Percentiles rank a stretch among this genome's conserved stretches.
Conservation (phyloP, 352 stramenopile species). For the Phytophthora cactorum region DNA sequence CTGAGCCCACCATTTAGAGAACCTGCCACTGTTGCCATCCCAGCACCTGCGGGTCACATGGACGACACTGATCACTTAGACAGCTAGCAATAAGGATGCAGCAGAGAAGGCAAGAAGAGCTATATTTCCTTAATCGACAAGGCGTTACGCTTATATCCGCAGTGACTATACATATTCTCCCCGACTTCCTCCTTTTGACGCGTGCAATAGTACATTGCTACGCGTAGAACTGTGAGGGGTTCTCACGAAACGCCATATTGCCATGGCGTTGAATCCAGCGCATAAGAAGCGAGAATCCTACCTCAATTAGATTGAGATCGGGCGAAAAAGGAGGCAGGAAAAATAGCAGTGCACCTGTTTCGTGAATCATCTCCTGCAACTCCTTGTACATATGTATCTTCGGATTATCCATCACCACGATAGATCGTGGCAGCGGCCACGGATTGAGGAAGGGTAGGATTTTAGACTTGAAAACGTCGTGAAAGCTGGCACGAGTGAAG, state of each 20-base stretch:
- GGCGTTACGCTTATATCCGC: too few relatives aligned
- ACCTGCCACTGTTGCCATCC: too few relatives aligned
- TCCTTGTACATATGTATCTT: constrained; percentile 14
- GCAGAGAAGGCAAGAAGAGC: too few relatives aligned
- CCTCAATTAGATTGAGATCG: constrained; percentile 17
- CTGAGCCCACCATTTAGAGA: too few relatives aligned
- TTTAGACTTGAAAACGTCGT: neutral
- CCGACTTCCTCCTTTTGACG: neutral
- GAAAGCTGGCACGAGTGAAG: neutral
- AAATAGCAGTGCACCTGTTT: constrained; percentile 5
- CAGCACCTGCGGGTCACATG: too few relatives aligned
- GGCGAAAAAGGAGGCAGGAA: constrained; percentile 6
- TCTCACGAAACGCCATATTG: constrained; percentile 1
- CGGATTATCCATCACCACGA: constrained; percentile 15
- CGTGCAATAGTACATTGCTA: neutral
- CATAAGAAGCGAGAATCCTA: constrained; percentile 6
- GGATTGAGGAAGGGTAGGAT: constrained; percentile 4
- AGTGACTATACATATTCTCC: neutral
- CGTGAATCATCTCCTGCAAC: constrained; percentile 7
- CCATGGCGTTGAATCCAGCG: neutral
- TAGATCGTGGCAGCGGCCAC: neutral
- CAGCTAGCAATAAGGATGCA: too few relatives aligned
- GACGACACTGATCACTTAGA: too few relatives aligned
- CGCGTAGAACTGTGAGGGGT: neutral
- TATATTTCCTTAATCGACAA: too few relatives aligned